phyloP scores from a whole-genome alignment of 164 flowering plant genomes.

The Akebia trifoliata region DNA sequence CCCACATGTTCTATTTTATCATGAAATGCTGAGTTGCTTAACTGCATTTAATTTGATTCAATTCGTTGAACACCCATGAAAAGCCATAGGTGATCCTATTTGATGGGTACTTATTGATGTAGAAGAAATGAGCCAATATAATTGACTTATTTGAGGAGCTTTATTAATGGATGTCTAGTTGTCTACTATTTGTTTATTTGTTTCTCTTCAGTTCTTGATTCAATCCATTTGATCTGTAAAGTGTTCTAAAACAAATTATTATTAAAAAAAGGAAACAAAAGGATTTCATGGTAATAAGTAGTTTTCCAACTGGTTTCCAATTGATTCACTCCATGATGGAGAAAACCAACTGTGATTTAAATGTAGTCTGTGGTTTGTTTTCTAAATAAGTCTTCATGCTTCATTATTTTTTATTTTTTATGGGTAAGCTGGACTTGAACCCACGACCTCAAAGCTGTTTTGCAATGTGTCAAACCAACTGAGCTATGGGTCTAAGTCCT shows the following conservation, averaged over 20 bases:
- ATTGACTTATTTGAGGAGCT: constrained; percentile 2
- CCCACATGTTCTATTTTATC: neutral
- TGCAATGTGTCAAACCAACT: too few species aligned
- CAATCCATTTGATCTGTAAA: too few species aligned
- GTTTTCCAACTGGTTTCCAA: neutral
- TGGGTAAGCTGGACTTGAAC: neutral
- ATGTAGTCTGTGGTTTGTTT: neutral
- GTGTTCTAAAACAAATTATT: too few species aligned
- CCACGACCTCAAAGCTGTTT: too few species aligned
- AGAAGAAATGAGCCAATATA: neutral
- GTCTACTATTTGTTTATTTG: neutral
- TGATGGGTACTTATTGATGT: neutral
- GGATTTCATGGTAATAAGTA: neutral
- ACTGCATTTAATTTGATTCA: constrained; percentile 9
- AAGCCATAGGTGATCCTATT: neutral
- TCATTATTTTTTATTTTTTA: neutral
- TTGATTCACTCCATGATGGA: neutral
- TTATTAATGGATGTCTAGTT: constrained; percentile 1
- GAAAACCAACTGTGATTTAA: neutral
- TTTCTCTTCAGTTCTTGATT: neutral
- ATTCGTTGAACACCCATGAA: neutral
- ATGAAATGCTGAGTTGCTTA: neutral
- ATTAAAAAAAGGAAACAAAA: neutral
- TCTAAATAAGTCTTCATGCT: neutral
- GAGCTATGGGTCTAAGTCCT: too few species aligned